These are phyloP conservation scores for Podila verticillata DNA, from an alignment of 192 early-diverging fungal species.

Conservation along the genomic window DNA sequence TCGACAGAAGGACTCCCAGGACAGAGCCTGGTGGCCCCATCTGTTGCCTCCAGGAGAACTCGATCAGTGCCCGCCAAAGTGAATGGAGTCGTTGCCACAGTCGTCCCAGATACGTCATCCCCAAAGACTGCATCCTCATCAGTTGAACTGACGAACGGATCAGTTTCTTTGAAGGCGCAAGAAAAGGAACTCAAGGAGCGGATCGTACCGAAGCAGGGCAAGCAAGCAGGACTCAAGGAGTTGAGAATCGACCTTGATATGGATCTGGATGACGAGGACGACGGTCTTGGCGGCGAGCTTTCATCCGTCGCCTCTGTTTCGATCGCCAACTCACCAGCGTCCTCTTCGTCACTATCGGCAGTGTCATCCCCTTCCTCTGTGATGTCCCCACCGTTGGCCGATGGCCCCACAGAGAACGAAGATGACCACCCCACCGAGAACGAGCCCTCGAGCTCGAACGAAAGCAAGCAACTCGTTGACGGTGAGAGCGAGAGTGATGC, in stretches of 20 bases:
- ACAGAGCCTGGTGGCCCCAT: too few species aligned
- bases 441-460: background rate
- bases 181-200: too few species aligned
- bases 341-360: constrained; percentile 11
- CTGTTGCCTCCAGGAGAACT: too few species aligned
- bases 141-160: too few species aligned
- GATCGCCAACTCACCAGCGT: constrained; percentile 17
- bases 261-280: constrained; percentile 20
- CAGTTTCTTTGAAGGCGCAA: too few species aligned
- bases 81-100: too few species aligned
- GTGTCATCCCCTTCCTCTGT: constrained; percentile 36
- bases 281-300: constrained; percentile 35
- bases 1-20: too few species aligned
- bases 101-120: too few species aligned
- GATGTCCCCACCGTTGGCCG: constrained; percentile 1
- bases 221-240: background rate
- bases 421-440: too few species aligned
- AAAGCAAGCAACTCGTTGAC: background rate
- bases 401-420: background rate
- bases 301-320: constrained; percentile 33
- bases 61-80: too few species aligned
- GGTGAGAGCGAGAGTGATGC: background rate
- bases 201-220: background rate
- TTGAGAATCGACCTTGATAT: background rate
- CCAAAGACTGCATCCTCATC: too few species aligned